Evolutionary conservation across 257 asterid species (phyloP), one percentile per base, ranked within the genome.

Genomic region (Schizonepeta tenuifolia): DNA sequence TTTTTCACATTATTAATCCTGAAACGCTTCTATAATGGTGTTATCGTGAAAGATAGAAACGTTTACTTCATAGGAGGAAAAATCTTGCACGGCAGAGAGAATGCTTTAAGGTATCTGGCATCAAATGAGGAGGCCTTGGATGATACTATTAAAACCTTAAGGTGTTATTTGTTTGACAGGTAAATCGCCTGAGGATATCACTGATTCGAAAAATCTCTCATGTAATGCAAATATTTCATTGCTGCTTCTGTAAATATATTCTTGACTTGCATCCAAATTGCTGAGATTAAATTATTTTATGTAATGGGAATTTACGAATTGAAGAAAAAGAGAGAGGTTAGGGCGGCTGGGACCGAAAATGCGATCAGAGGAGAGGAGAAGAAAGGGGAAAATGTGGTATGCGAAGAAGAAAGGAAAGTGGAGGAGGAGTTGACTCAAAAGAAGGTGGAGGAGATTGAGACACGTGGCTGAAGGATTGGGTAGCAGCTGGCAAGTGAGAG

Each of bases 61-160:
- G 44, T 72, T 66, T 95, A 86, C 80, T 78, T 75, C 76, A 80
- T 92, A 26, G 85, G 82, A 72, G 95, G 97, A 56, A 75, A 67
- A 82, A 65, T 77, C 63, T 44, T 90, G 67, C 83, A 85, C 64
- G 71, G 81, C 41, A 74, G 83, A 77, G 91, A 81, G 72, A 97
- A 90, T 46, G 89, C 87, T 65, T 81, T 83, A 62, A 79, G 70
- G 69, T 88, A 87, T 84, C 85, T 95, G 55, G 80, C 89, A 41
- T 82, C 84, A 60, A 83, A 92, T 64, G 76, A 66, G 26, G 83
- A 56, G 61, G 85, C 87, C 64, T 74, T 88, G 73, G 88, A 85
- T 70, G 80, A 83, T 40, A 74, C 88, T 24, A 60, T 90, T 66
- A 78, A 60, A 70, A 88, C 88, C 53, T 83, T 90, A 67, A 86